Evolutionary conservation across 129 eudicot genomes (phyloP).

Genomic region (Tanacetum coccineum): DNA sequence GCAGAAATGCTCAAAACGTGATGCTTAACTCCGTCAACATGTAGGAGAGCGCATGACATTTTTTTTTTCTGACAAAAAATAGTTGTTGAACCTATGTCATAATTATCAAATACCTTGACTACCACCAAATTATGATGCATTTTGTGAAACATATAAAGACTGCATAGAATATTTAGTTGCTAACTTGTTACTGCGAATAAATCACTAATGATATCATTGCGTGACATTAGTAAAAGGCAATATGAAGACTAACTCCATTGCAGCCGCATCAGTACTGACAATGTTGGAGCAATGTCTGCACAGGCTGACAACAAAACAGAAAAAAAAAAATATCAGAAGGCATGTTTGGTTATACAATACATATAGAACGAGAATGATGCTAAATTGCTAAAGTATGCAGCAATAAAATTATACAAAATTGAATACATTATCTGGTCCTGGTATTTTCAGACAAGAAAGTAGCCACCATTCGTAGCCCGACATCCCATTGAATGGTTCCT

Average conservation of each 20-base stretch:
- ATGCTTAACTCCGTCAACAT: conserved; percentile 46
- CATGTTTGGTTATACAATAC: conserved; percentile 8
- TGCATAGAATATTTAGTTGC: conserved; percentile 31
- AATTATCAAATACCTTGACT: conserved; percentile 48
- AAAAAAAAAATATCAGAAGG: not conserved
- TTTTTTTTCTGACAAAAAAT: no score
- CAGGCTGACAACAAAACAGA: conserved; percentile 58
- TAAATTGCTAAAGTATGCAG: conserved; percentile 10
- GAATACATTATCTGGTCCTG: conserved; percentile 55
- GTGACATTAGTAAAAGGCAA: not conserved
- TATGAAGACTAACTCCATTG: conserved; percentile 23
- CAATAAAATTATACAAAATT: not conserved
- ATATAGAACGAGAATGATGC: not conserved
- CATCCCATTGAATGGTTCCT: conserved; percentile 71
- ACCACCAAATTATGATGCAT: conserved; percentile 65
- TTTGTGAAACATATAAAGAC: conserved; percentile 81
- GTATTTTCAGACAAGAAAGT: conserved; percentile 80
- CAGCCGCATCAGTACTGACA: conserved; percentile 46
- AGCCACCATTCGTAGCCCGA: conserved; percentile 92
- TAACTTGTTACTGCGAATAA: conserved; percentile 17
- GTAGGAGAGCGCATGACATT: conserved; percentile 56
- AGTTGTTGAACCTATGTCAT: conserved; percentile 77
- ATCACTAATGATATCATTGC: not conserved
- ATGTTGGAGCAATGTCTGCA: conserved; percentile 98
- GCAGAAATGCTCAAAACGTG: conserved; percentile 47